Conservation (phyloP, 768 basidiomycete genomes). For the Termitomyces sp. region DNA sequence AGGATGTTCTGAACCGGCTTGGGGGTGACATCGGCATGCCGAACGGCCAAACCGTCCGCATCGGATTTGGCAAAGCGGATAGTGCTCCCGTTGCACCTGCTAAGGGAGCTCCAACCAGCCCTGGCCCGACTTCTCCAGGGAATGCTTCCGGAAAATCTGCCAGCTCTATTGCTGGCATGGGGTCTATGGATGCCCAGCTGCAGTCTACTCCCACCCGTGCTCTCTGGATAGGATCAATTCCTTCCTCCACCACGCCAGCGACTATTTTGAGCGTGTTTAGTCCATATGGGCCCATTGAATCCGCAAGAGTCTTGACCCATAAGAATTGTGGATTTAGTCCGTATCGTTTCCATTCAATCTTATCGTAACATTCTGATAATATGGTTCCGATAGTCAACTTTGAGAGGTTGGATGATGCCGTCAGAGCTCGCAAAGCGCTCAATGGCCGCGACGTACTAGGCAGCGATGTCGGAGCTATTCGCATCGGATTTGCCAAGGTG, state of each 20-base stretch:
- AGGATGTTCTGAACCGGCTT: conserved; percentile 93
- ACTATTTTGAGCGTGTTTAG: conserved; percentile 95
- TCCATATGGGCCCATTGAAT: conserved; percentile 96
- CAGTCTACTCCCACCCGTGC: conserved; percentile 93
- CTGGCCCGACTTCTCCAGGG: conserved; percentile 63
- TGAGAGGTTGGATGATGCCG: conserved; percentile 94
- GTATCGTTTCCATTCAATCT: conserved; percentile 18
- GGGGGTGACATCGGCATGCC: conserved; percentile 93
- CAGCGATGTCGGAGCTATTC: conserved; percentile 92
- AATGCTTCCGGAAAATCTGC: conserved; percentile 38
- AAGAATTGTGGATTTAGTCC: conserved; percentile 93
- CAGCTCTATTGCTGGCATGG: conserved; percentile 47
- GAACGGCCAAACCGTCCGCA: conserved; percentile 93
- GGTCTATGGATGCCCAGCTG: conserved; percentile 77
- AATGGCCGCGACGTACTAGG: conserved; percentile 96
- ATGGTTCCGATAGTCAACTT: conserved; percentile 72
- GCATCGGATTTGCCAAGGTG: conserved; percentile 95
- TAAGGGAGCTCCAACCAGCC: conserved; percentile 64
- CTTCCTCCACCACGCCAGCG: conserved; percentile 89
- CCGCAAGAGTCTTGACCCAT: conserved; percentile 91
- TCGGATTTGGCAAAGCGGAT: conserved; percentile 97
- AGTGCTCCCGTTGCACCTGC: conserved; percentile 90
- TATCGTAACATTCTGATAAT: conserved; percentile 10
- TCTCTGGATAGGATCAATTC: conserved; percentile 97
- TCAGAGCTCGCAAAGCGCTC: conserved; percentile 90